These are phyloP conservation scores for Pseudogymnoascus sp. DNA, from an alignment of 2,329 filamentous ascomycete genomes.

Conservation along the genomic window DNA sequence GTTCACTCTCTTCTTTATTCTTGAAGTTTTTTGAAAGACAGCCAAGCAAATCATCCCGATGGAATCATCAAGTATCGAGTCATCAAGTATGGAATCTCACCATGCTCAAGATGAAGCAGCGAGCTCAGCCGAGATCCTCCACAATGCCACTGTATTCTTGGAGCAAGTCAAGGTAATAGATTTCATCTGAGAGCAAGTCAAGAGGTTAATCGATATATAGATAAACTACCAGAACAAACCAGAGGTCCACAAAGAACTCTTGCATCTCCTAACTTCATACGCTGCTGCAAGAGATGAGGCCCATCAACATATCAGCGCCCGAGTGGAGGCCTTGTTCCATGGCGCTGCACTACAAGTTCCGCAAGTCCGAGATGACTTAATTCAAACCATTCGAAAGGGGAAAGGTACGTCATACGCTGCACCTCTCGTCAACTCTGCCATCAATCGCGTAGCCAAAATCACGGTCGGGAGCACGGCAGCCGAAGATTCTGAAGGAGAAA, in stretches of 20 bases:
- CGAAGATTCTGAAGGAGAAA: not conserved
- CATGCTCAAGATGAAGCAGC: not conserved
- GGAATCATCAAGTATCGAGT: not conserved
- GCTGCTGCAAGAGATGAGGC: not conserved
- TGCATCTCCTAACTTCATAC: not conserved
- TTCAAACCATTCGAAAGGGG: not conserved
- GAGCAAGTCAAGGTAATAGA: constrained; percentile 1
- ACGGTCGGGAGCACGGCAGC: not conserved
- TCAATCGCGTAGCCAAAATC: not conserved
- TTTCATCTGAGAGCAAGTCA: not conserved
- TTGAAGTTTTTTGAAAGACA: not conserved
- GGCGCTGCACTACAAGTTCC: not conserved
- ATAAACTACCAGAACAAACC: not conserved
- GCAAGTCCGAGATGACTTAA: not conserved
- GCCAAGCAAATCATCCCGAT: not conserved
- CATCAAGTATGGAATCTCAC: not conserved
- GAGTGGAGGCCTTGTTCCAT: not conserved
- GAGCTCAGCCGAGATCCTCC: not conserved
- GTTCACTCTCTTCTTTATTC: too few relatives aligned
- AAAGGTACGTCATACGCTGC: not conserved
- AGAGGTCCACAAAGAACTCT: not conserved
- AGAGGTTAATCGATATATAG: not conserved
- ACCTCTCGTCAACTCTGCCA: not conserved
- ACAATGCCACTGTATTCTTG: not conserved
- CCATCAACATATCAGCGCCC: not conserved